Base-by-base conservation (phyloP, 306 rosid species). In the Acmispon strigosus region DNA sequence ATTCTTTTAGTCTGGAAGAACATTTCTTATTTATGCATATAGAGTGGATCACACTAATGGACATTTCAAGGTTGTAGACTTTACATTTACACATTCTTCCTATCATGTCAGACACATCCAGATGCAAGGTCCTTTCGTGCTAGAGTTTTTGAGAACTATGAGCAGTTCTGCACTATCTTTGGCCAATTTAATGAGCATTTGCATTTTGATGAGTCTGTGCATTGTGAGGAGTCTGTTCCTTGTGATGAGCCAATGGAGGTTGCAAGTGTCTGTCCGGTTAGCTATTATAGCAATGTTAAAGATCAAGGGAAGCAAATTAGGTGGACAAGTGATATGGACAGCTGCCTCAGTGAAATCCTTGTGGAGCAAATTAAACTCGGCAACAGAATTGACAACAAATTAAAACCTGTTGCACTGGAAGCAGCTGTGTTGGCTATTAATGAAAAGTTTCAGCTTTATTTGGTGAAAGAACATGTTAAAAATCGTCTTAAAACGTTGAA, bases 261-360 rank as follows among this genome's bases (percentile, higher is more conserved):
- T 62, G 59, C 72, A 57, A 69, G 79, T 71, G 34, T 24, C 77
- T 72, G 65, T 20, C 81, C 85, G 17, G 76, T 29, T 67, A 70
- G 57, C 27, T 72, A 41, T 68, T 85, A 80, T 64, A 52, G 48
- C 51, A 58, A 42, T 70, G 59, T 61, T 68, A 77, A 75, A 73
- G 79, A 76, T 73, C 76, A 55, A 74, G 80, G 73, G 36, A 80
- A 66, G 79, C 45, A 70, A 34, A 42, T 78, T 29, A 80, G 80
- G 78, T 86, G 90, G 90, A 80, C 85, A 62, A 74, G 74, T 72
- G 90, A 80, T 73, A 86, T 86, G 87, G 90, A 86, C 36, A 19
- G 66, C 42, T 86, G 85, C 50, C 65, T 83, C 7, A 75, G 76
- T 72, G 80, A 65, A 70, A 68, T 62, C 57, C 87, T 86, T 10